phyloP scores from a whole-genome alignment of 352 stramenopile genomes.

The Phytophthora crassamura region DNA sequence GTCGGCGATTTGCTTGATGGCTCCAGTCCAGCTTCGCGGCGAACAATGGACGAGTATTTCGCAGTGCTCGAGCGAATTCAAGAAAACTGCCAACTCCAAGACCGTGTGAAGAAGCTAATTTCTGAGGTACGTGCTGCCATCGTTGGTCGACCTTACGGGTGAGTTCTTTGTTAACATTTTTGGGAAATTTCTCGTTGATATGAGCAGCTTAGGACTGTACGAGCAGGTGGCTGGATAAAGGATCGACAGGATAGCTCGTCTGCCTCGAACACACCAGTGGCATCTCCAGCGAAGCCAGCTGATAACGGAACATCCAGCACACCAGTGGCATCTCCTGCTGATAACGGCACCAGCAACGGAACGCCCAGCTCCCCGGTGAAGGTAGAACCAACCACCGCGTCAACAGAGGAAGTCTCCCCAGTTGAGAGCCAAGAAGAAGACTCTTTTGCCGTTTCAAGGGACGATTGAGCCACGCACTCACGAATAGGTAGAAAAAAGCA shows the following conservation, averaged over 20 bases:
- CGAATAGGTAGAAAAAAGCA: slow-evolving; percentile 34
- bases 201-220: slow-evolving; percentile 49
- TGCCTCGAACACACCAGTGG: slow-evolving; percentile 22
- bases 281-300: slow-evolving; percentile 32
- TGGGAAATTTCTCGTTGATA: neutral
- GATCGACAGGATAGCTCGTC: slow-evolving; percentile 46
- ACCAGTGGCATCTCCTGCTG: no score
- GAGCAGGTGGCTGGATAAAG: slow-evolving; percentile 64
- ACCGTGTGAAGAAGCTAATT: slow-evolving; percentile 54
- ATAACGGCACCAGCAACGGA: neutral
- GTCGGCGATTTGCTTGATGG: slow-evolving; percentile 82
- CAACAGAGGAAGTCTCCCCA: slow-evolving; percentile 12
- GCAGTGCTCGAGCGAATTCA: slow-evolving; percentile 65
- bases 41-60: slow-evolving; percentile 89
- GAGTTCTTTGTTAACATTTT: slow-evolving; percentile 9
- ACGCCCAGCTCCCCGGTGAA: slow-evolving; percentile 11
- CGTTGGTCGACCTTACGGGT: neutral
- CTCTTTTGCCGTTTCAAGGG: neutral
- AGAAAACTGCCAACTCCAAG: slow-evolving; percentile 42
- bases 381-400: slow-evolving; percentile 5
- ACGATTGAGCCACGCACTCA: slow-evolving; percentile 11
- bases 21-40: slow-evolving; percentile 78
- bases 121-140: slow-evolving; percentile 46
- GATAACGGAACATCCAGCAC: slow-evolving; percentile 1
- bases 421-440: slow-evolving; percentile 10